A percentile compares a stretch with the other conserved stretches of the same genome.
Conservation (phyloP, 495 filamentous ascomycete genomes). For the Aspergillus biplanus region DNA sequence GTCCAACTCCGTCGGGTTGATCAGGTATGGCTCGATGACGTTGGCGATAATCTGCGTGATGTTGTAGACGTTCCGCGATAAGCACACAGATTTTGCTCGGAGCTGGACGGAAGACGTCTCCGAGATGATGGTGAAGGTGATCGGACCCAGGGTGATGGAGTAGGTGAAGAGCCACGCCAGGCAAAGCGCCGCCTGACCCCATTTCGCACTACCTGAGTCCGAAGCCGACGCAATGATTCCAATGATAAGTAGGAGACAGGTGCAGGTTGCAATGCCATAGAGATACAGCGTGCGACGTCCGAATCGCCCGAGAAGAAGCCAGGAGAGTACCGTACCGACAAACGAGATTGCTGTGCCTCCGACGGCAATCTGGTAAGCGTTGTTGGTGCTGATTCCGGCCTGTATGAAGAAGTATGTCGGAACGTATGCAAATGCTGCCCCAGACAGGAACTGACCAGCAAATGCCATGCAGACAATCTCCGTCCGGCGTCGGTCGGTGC, state of each 20-base stretch:
- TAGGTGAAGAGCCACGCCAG: conserved; percentile 70
- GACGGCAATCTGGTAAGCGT: conserved; percentile 56
- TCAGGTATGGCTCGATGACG: conserved; percentile 63
- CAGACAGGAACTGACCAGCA: conserved; percentile 73
- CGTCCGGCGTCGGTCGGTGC: conserved; percentile 68
- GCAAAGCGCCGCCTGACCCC: conserved; percentile 57
- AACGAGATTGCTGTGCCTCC: conserved; percentile 64
- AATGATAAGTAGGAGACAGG: conserved; percentile 61
- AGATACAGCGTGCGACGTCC: conserved; percentile 73
- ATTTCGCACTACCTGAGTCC: conserved; percentile 31
- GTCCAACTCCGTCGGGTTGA: conserved; percentile 70
- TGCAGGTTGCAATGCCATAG: conserved; percentile 60
- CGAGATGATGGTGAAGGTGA: conserved; percentile 73
- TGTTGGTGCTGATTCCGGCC: conserved; percentile 59
- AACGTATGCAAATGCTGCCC: conserved; percentile 71
- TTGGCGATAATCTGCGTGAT: conserved; percentile 64
- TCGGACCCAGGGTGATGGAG: conserved; percentile 69
- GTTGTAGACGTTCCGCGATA: conserved; percentile 54
- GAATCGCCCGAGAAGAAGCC: conserved; percentile 51
- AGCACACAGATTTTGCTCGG: conserved; percentile 37
- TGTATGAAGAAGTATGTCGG: conserved; percentile 73
- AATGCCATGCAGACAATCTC: conserved; percentile 72
- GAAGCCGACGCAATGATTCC: conserved; percentile 64
- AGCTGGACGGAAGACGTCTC: conserved; percentile 69
- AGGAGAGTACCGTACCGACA: conserved; percentile 56